These are phyloP conservation scores for Trichoderma guizhouense DNA, from an alignment of 2,329 filamentous ascomycete species.

Conservation along the genomic window DNA sequence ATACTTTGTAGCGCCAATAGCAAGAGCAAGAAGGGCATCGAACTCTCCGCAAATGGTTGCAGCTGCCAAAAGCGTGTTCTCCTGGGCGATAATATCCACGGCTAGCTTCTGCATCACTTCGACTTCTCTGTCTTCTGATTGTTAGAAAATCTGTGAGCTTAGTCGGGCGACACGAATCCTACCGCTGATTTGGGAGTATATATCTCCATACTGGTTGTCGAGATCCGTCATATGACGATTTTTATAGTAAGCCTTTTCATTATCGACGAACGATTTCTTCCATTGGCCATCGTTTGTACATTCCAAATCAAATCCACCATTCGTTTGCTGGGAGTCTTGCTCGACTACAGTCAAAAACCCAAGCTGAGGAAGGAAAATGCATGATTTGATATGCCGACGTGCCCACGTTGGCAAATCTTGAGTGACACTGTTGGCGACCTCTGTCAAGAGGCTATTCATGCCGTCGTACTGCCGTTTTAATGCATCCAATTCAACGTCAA, in stretches of 20 bases:
- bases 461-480: conserved; percentile 76
- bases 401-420: conserved; percentile 59
- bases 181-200: conserved; percentile 82
- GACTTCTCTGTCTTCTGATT: conserved; percentile 70
- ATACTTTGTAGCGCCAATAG: conserved; percentile 72
- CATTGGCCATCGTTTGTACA: conserved; percentile 58
- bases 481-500: conserved; percentile 72
- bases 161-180: conserved; percentile 27
- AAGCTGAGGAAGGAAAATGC: conserved; percentile 86
- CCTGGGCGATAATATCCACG: conserved; percentile 65
- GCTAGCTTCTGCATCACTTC: conserved; percentile 80
- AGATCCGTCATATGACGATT: conserved; percentile 76
- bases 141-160: neutral
- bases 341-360: conserved; percentile 84
- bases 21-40: conserved; percentile 78
- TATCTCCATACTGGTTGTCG: conserved; percentile 77
- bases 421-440: conserved; percentile 63
- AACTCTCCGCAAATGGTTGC: conserved; percentile 84
- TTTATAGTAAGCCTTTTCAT: conserved; percentile 78
- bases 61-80: conserved; percentile 61
- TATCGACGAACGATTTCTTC: conserved; percentile 74
- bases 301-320: conserved; percentile 61
- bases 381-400: conserved; percentile 58
- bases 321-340: conserved; percentile 44
- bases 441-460: conserved; percentile 68